Conservation (phyloP, 768 basidiomycete species). For the Termitomyces sp. region DNA sequence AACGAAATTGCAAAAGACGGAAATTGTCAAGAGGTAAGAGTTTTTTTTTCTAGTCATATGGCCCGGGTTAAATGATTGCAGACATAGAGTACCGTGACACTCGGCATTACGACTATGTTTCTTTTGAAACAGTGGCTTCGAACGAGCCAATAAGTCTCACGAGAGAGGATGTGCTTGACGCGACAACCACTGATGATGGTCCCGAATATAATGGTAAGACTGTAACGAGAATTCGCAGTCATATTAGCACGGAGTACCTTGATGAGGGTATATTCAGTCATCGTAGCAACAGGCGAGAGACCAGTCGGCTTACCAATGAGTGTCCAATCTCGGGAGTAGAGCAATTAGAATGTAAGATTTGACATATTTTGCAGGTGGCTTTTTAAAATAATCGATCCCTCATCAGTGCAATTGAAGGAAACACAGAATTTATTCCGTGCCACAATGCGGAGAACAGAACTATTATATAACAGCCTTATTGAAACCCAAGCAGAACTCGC, state of each 20-base stretch:
- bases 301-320: not conserved
- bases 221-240: not conserved
- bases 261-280: not conserved
- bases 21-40: not conserved
- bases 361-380: not conserved
- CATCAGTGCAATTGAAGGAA: not conserved
- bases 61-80: not conserved
- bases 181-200: not conserved
- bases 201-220: not conserved
- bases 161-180: not conserved
- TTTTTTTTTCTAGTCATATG: not conserved
- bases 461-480: not conserved
- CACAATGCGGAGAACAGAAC: not conserved
- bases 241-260: not conserved
- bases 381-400: not conserved
- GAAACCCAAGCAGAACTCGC: not conserved
- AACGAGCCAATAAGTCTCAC: not conserved
- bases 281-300: not conserved
- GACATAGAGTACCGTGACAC: not conserved
- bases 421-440: not conserved
- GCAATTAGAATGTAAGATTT: constrained; percentile 1
- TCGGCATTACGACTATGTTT: not conserved
- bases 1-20: not conserved
- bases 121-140: not conserved
- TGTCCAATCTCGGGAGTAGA: not conserved